A percentile compares a stretch with the other conserved stretches of the same genome.
These are phyloP conservation scores for Colletotrichum cuscutae DNA, from an alignment of 2,329 filamentous ascomycete species.

Conservation along the genomic window DNA sequence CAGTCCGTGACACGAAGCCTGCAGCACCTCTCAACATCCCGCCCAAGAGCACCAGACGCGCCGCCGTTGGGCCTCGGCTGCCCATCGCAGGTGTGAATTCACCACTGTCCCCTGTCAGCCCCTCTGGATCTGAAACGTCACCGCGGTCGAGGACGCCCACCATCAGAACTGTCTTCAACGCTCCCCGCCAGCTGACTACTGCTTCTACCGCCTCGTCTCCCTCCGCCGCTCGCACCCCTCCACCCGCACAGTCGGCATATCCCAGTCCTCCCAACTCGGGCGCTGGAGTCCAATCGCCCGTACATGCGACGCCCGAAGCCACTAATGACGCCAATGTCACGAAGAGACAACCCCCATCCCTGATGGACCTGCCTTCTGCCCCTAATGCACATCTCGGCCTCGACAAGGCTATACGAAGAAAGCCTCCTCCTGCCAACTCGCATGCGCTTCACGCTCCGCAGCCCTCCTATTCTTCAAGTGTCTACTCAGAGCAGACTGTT, in stretches of 20 bases:
- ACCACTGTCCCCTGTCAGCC: slow-evolving; percentile 45
- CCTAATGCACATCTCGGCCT: slow-evolving; percentile 30
- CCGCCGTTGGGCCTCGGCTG: slow-evolving; percentile 39
- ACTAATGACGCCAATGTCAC: slow-evolving; percentile 4
- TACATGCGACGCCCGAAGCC: slow-evolving; percentile 36
- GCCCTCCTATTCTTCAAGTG: slow-evolving; percentile 42
- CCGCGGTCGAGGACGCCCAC: slow-evolving; percentile 40
- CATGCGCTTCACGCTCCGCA: slow-evolving; percentile 32
- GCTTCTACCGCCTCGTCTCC: slow-evolving; percentile 38
- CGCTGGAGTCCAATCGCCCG: slow-evolving; percentile 29
- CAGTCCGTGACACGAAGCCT: slow-evolving; percentile 69
- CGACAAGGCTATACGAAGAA: slow-evolving; percentile 55
- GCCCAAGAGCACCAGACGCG: slow-evolving; percentile 59
- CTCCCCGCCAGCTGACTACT: slow-evolving; percentile 33
- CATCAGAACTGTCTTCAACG: slow-evolving; percentile 44
- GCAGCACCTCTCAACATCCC: slow-evolving; percentile 68
- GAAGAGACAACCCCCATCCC: slow-evolving; percentile 24
- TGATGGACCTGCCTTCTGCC: slow-evolving; percentile 21
- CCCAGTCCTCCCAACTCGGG: slow-evolving; percentile 47
- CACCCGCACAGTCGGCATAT: slow-evolving; percentile 39
- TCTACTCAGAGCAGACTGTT: slow-evolving; percentile 42
- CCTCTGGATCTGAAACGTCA: slow-evolving; percentile 48
- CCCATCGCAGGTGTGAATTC: slow-evolving; percentile 36
- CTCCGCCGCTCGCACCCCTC: slow-evolving; percentile 26
- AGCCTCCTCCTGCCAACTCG: slow-evolving; percentile 50